Conservation (phyloP, 495 filamentous ascomycete species). For the Aspergillus baeticus region DNA sequence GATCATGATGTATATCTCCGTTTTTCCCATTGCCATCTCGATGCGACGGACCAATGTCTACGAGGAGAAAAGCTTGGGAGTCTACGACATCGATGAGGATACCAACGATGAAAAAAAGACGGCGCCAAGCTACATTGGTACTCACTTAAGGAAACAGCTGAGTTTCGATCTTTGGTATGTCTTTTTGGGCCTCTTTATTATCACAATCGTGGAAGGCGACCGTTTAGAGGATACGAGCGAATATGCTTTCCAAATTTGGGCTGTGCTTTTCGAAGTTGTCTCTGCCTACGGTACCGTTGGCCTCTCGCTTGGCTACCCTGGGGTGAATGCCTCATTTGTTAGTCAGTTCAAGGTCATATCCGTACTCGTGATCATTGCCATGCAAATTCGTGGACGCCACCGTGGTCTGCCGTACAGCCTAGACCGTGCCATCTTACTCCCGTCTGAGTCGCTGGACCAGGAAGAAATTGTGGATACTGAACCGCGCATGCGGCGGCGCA, state of each 20-base stretch:
- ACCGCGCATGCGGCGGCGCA: slow-evolving; percentile 50
- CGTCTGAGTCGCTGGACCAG: slow-evolving; percentile 72
- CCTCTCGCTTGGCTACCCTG: slow-evolving; percentile 77
- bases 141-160: slow-evolving; percentile 84
- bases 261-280: slow-evolving; percentile 85
- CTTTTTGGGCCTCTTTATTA: slow-evolving; percentile 85
- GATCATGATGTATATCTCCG: slow-evolving; percentile 99
- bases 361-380: slow-evolving; percentile 90
- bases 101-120: slow-evolving; percentile 41
- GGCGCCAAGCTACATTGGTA: slow-evolving; percentile 77
- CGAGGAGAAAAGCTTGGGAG: slow-evolving; percentile 87
- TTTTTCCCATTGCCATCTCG: slow-evolving; percentile 92
- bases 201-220: slow-evolving; percentile 76
- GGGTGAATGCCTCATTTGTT: slow-evolving; percentile 72
- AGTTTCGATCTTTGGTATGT: slow-evolving; percentile 96
- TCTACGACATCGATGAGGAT: slow-evolving; percentile 60
- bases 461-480: slow-evolving; percentile 64
- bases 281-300: slow-evolving; percentile 95
- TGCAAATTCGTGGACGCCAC: slow-evolving; percentile 90
- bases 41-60: slow-evolving; percentile 94
- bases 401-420: slow-evolving; percentile 89
- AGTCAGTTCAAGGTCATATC: slow-evolving; percentile 74
- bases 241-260: slow-evolving; percentile 72
- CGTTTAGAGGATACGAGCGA: slow-evolving; percentile 56
- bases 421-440: slow-evolving; percentile 84